A percentile compares a stretch with the other conserved stretches of the same genome.
Evolutionary conservation across 1,139 yeast species (phyloP).

Genomic region (Sugiyamaella xylanicola): DNA sequence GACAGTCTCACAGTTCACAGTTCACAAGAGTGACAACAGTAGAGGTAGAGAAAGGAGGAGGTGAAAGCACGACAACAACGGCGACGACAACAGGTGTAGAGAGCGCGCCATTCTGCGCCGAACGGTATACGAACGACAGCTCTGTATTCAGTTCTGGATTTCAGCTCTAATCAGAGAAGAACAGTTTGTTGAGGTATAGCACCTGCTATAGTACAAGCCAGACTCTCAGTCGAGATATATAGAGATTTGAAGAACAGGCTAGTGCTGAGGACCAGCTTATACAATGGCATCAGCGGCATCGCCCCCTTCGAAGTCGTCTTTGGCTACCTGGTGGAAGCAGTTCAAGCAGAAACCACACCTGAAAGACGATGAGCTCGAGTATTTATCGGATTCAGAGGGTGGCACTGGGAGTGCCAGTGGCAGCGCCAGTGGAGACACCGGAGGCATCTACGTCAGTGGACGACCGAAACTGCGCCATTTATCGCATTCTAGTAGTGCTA

Average conservation of each 20-base stretch:
- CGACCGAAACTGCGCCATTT: conserved; percentile 38
- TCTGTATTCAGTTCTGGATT: too few relatives aligned
- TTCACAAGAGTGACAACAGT: not conserved
- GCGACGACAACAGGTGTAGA: not conserved
- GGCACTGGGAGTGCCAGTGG: conserved; percentile 5
- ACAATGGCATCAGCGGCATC: conserved; percentile 26
- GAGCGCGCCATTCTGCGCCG: too few relatives aligned
- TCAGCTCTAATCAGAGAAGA: too few relatives aligned
- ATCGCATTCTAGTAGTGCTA: conserved; percentile 37
- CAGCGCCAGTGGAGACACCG: not conserved
- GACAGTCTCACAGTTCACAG: not conserved
- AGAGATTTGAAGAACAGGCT: not conserved
- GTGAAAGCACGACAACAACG: not conserved
- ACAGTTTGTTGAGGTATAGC: too few relatives aligned
- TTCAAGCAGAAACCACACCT: conserved; percentile 37
- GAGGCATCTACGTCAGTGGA: not conserved
- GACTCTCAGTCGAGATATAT: not conserved
- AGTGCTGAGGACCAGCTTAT: not conserved
- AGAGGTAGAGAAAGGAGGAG: not conserved
- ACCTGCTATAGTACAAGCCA: too few relatives aligned
- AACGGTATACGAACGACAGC: too few relatives aligned
- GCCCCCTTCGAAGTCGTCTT: conserved; percentile 41
- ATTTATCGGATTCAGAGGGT: conserved; percentile 11
- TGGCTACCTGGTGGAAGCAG: conserved; percentile 50
- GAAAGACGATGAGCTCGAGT: conserved; percentile 15